Conservation (phyloP, 192 early-diverging fungal species). For the Kickxella alabastrina region DNA sequence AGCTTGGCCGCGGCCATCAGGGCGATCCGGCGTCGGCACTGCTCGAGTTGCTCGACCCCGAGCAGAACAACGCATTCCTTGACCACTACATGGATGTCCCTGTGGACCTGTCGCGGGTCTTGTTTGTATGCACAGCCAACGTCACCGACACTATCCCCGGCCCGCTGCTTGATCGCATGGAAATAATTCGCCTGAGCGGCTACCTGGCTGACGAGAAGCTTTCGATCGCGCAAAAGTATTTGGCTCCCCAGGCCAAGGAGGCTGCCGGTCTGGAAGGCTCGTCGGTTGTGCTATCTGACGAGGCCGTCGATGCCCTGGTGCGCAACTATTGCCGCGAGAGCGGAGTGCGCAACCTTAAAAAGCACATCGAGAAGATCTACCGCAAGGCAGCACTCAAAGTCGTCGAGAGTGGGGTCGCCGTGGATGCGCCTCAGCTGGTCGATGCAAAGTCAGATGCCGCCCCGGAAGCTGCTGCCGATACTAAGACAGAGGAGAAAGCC, state of each 20-base stretch:
- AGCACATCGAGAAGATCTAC: conserved; percentile 98
- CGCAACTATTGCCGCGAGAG: conserved; percentile 93
- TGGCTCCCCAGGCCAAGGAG: conserved; percentile 79
- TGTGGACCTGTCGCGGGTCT: conserved; percentile 93
- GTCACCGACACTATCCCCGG: conserved; percentile 95
- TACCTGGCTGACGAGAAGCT: conserved; percentile 86
- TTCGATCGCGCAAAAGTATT: conserved; percentile 91
- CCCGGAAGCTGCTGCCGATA: not conserved
- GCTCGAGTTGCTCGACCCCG: conserved; percentile 94
- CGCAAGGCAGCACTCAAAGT: conserved; percentile 93
- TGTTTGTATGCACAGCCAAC: conserved; percentile 99
- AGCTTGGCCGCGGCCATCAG: conserved; percentile 95
- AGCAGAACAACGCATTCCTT: conserved; percentile 95
- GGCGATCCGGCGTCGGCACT: conserved; percentile 97
- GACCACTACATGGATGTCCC: conserved; percentile 99
- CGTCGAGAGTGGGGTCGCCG: conserved; percentile 58
- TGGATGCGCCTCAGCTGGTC: conserved; percentile 3
- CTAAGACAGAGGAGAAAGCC: not conserved
- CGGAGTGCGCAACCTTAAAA: conserved; percentile 96
- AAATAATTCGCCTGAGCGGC: conserved; percentile 91
- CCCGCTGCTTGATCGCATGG: conserved; percentile 98
- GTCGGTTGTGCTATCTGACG: conserved; percentile 66
- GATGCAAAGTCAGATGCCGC: not conserved
- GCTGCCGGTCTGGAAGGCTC: conserved; percentile 73
- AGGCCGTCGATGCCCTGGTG: conserved; percentile 82